Evolutionary conservation across 108 stramenopile species (phyloP).

Genomic region (Discostella stelligeroides): DNA sequence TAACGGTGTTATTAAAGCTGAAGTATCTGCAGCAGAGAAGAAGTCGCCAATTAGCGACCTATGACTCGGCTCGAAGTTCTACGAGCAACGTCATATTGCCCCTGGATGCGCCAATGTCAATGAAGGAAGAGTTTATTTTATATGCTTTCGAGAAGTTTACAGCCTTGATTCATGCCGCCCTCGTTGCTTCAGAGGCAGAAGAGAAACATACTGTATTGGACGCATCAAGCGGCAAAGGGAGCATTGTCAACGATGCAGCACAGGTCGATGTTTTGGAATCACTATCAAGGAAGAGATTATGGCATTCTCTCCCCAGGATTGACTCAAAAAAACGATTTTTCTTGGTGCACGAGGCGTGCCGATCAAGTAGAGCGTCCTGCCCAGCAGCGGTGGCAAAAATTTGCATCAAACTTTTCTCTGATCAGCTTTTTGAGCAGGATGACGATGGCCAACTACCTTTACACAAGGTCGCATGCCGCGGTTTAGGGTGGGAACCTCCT

Average conservation of each 20-base stretch:
- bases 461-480: constrained; percentile 65
- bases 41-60: constrained; percentile 26
- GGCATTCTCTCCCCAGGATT: constrained; percentile 37
- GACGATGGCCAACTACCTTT: constrained; percentile 57
- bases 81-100: constrained; percentile 8
- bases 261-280: constrained; percentile 13
- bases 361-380: constrained; percentile 46
- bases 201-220: constrained; percentile 7
- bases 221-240: constrained; percentile 7
- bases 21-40: constrained; percentile 51
- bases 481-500: constrained; percentile 56
- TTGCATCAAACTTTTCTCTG: constrained; percentile 55
- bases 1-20: constrained; percentile 49
- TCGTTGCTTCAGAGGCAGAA: constrained; percentile 30
- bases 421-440: constrained; percentile 49
- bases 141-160: constrained; percentile 39
- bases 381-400: constrained; percentile 60
- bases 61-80: constrained; percentile 9
- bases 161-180: constrained; percentile 28
- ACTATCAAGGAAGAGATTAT: constrained; percentile 35
- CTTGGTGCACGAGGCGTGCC: constrained; percentile 59
- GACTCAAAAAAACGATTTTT: constrained; percentile 28
- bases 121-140: constrained; percentile 40
- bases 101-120: constrained; percentile 28
- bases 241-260: not conserved